These are phyloP conservation scores for Zygoascus bituminiphila DNA, from an alignment of 805 yeast species.

Conservation along the genomic window DNA sequence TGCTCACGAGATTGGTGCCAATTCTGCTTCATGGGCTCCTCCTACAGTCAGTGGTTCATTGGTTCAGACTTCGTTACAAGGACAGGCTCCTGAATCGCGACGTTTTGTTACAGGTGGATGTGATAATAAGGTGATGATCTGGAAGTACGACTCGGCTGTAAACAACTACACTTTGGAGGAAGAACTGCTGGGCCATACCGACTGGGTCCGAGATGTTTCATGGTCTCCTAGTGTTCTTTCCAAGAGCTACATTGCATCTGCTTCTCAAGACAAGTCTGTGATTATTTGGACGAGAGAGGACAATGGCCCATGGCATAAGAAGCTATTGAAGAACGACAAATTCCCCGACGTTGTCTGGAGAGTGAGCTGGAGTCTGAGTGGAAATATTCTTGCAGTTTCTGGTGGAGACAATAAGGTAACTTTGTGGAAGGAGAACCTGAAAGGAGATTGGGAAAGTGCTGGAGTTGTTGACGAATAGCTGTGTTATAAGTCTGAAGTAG, in stretches of 20 bases:
- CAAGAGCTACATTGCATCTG: constrained; percentile 87
- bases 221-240: constrained; percentile 93
- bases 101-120: constrained; percentile 92
- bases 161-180: constrained; percentile 65
- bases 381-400: constrained; percentile 88
- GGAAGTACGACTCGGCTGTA: constrained; percentile 55
- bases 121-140: constrained; percentile 85
- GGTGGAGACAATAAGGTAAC: constrained; percentile 96
- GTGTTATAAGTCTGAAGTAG: too few species aligned
- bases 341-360: constrained; percentile 99
- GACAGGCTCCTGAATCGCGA: constrained; percentile 25
- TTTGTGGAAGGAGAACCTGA: constrained; percentile 89
- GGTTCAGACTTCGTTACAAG: constrained; percentile 19
- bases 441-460: constrained; percentile 95
- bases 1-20: constrained; percentile 92
- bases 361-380: constrained; percentile 94
- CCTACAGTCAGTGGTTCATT: constrained; percentile 23
- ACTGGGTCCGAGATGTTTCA: constrained; percentile 98
- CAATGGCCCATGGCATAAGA: constrained; percentile 68
- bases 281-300: constrained; percentile 88
- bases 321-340: constrained; percentile 61
- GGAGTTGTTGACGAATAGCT: constrained; percentile 81
- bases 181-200: constrained; percentile 80
- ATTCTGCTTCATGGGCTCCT: constrained; percentile 77
- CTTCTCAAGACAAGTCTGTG: constrained; percentile 93